Conservation (phyloP, 2,329 filamentous ascomycete genomes). For the Xylariales sp. region DNA sequence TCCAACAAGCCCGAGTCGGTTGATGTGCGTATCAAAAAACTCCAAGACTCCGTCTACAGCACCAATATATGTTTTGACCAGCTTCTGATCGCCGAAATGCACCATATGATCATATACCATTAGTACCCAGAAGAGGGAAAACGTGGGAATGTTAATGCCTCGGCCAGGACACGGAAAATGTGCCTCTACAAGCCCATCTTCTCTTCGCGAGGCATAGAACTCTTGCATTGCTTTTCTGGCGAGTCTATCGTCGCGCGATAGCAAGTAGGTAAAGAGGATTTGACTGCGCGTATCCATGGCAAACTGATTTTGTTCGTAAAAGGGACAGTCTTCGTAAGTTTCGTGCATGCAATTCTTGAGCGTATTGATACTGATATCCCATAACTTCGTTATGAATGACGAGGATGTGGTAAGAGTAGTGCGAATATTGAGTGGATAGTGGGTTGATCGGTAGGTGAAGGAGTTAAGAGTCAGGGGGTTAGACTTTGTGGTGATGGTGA, state of each 20-base stretch:
- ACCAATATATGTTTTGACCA: conserved; percentile 5
- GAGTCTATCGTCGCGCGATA: conserved; percentile 28
- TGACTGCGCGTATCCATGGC: conserved; percentile 20
- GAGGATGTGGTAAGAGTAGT: conserved; percentile 6
- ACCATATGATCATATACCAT: conserved; percentile 26
- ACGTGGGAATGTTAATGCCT: conserved; percentile 25
- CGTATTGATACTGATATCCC: conserved; percentile 27
- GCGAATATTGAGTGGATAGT: conserved; percentile 7
- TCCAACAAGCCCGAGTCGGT: conserved; percentile 13
- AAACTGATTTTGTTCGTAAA: conserved; percentile 32
- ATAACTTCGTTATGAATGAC: conserved; percentile 16
- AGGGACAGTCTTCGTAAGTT: conserved; percentile 29
- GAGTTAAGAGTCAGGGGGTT: conserved; percentile 5
- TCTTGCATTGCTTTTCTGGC: conserved; percentile 28
- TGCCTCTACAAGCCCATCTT: conserved; percentile 25
- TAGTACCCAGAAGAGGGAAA: conserved; percentile 29
- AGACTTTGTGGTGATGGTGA: conserved; percentile 7
- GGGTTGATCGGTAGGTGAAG: conserved; percentile 8
- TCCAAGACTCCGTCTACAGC: conserved; percentile 10
- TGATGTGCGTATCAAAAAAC: conserved; percentile 10
- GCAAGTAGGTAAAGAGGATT: conserved; percentile 27
- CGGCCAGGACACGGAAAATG: conserved; percentile 22
- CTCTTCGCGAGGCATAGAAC: conserved; percentile 22
- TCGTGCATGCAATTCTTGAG: conserved; percentile 31
- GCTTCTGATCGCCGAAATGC: conserved; percentile 23